Conservation (phyloP, 306 rosid genomes). For the Dryas octopetala region DNA sequence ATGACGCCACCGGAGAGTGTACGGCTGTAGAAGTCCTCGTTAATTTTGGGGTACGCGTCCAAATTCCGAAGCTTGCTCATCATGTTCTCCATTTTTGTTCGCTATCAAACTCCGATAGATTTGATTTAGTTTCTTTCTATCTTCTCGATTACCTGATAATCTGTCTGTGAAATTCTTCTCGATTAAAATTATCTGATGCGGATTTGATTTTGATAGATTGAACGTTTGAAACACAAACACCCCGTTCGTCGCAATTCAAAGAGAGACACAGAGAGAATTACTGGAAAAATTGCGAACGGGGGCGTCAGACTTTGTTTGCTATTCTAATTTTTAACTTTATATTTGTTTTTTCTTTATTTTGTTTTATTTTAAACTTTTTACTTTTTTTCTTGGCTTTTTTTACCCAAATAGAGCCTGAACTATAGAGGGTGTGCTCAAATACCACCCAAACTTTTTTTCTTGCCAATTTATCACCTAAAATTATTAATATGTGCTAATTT, state of each 20-base stretch:
- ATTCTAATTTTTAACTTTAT: no score
- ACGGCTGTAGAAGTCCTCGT: conserved; percentile 95
- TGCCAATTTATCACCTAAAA: no score
- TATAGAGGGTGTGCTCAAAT: no score
- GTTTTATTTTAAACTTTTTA: neutral
- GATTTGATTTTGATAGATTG: neutral
- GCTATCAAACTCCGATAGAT: neutral
- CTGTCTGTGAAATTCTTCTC: neutral
- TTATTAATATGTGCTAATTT: no score
- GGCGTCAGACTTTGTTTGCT: neutral
- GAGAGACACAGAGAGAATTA: neutral
- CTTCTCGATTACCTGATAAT: neutral
- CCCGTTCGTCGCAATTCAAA: neutral
- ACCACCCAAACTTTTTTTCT: no score
- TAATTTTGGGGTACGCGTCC: conserved; percentile 95
- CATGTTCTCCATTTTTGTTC: conserved; percentile 55
- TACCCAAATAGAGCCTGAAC: no score
- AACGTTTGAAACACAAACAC: neutral
- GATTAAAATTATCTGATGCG: neutral
- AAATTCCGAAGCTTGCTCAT: conserved; percentile 84
- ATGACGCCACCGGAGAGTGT: conserved; percentile 97
- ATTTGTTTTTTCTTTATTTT: neutral
- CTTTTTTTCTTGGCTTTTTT: no score
- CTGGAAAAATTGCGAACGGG: neutral
- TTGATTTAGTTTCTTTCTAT: neutral